Evolutionary conservation across 2,329 filamentous ascomycete species (phyloP), one percentile per base, ranked within the genome.

Genomic region (Epichloe amarillans): DNA sequence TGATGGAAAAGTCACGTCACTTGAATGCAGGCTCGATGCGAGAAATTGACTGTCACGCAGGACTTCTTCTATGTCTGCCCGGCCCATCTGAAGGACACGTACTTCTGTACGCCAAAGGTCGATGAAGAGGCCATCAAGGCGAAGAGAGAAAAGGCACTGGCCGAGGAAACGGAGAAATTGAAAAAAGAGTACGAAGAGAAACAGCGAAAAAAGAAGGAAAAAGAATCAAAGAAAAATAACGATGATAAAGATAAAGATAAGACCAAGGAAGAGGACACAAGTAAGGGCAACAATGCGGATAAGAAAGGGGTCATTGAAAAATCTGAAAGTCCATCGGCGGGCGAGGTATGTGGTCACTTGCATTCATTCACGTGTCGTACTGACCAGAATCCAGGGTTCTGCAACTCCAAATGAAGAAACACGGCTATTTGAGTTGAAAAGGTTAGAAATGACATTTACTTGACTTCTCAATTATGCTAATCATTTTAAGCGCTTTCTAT

Each of bases 1-100:
- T 15, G 26, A 11, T 17, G 37, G 14, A 10, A 42, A 12, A 21
- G n/a, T 3, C 5, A 42, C 10, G 21, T 19, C 8, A 11, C 40
- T 23, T 14, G 11, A 14, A 12, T 14, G n/a, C 11, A 42, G 40
- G 17, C 19, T 42, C 14, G 15, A 19, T 12, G 26, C n/a, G 30
- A 21, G 40, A 15, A 17, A 23, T 42, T 53, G 33, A 54, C 47
- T 10, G 10, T 3, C 4, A 6, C 8, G 37, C 49, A 67, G 75
- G 89, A 95, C 64, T 94, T 89, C 69, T 97, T 98, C 71, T 96
- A 94, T 64, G 79, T 94, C 43, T 98, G 93, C 60, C 75, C 82
- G 5, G 73, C 77, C 35, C 93, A 98, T 66, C 72, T 97, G 8
- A 87, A 85, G 61, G 93, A 97, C 62, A 74, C 73, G 35, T 80